A percentile compares a stretch with the other conserved stretches of the same genome.
Evolutionary conservation across 192 early-diverging fungal species (phyloP).

Genomic region (Coemansia sp.): DNA sequence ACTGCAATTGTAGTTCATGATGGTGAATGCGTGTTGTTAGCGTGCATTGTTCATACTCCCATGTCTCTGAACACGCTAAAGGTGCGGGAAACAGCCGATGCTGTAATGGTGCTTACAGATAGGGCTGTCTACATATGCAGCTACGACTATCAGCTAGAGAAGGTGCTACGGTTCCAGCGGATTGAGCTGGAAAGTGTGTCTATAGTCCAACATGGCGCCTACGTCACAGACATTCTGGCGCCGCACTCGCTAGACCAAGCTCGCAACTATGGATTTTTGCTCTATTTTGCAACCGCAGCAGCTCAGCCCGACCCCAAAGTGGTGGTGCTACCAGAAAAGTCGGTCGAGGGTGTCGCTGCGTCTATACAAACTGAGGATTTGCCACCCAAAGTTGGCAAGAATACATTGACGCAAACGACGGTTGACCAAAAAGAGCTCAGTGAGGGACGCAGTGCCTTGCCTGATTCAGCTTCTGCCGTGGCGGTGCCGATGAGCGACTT

Average conservation of each 20-base stretch:
- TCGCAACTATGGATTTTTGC: slow-evolving; percentile 35
- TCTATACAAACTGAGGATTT: background rate
- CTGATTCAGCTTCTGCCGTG: background rate
- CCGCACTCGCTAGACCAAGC: slow-evolving; percentile 38
- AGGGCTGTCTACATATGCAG: slow-evolving; percentile 68
- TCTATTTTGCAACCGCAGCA: slow-evolving; percentile 18
- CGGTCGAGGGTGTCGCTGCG: background rate
- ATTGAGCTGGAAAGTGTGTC: slow-evolving; percentile 58
- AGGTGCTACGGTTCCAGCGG: slow-evolving; percentile 63
- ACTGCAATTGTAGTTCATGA: slow-evolving; percentile 63
- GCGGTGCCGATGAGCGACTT: slow-evolving; percentile 5
- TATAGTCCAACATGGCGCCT: slow-evolving; percentile 59
- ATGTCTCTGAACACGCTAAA: slow-evolving; percentile 52
- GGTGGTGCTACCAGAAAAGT: background rate
- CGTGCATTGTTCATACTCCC: slow-evolving; percentile 65
- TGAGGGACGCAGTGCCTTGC: background rate
- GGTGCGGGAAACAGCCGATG: slow-evolving; percentile 57
- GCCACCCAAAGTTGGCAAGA: background rate
- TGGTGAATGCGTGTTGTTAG: slow-evolving; percentile 59
- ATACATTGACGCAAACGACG: background rate
- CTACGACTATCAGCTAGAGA: slow-evolving; percentile 66
- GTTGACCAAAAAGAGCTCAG: background rate
- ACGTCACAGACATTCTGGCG: slow-evolving; percentile 39
- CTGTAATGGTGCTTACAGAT: slow-evolving; percentile 63
- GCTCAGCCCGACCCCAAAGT: background rate